phyloP scores from a whole-genome alignment of 164 flowering plant species.

The Stephania japonica region DNA sequence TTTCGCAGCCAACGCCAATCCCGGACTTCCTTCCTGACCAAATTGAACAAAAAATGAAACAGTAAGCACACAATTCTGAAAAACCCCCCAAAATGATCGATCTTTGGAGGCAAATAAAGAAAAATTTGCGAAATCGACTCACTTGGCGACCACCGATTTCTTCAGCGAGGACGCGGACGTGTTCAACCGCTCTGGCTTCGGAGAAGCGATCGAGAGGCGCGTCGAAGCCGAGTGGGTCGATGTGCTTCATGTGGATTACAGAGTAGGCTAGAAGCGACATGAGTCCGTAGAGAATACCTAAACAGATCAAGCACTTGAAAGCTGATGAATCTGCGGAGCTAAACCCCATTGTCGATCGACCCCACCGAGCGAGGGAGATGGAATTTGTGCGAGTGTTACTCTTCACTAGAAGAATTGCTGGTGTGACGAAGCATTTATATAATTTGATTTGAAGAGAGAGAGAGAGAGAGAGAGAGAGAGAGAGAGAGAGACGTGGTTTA shows the following conservation, averaged over 20 bases:
- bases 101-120: not conserved
- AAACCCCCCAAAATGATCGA: too few relatives aligned
- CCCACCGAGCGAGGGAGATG: too few relatives aligned
- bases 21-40: conserved; percentile 82
- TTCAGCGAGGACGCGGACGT: conserved; percentile 53
- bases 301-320: conserved; percentile 44
- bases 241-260: conserved; percentile 56
- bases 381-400: too few relatives aligned
- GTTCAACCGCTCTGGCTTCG: conserved; percentile 79
- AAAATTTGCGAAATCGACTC: conserved; percentile 9
- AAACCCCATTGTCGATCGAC: conserved; percentile 31
- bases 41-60: not conserved
- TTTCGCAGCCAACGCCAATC: conserved; percentile 64
- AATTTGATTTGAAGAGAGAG: too few relatives aligned
- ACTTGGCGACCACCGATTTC: conserved; percentile 92
- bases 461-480: too few relatives aligned
- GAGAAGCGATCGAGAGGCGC: conserved; percentile 84
- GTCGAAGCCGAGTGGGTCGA: conserved; percentile 53
- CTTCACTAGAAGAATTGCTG: too few relatives aligned
- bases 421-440: too few relatives aligned
- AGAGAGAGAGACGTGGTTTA: too few relatives aligned
- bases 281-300: conserved; percentile 50
- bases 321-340: conserved; percentile 45
- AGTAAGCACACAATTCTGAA: not conserved
- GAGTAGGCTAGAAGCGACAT: conserved; percentile 54